These are phyloP conservation scores for Adiantum capillusveneris DNA, from an alignment of 75 land plant species.

Conservation along the genomic window DNA sequence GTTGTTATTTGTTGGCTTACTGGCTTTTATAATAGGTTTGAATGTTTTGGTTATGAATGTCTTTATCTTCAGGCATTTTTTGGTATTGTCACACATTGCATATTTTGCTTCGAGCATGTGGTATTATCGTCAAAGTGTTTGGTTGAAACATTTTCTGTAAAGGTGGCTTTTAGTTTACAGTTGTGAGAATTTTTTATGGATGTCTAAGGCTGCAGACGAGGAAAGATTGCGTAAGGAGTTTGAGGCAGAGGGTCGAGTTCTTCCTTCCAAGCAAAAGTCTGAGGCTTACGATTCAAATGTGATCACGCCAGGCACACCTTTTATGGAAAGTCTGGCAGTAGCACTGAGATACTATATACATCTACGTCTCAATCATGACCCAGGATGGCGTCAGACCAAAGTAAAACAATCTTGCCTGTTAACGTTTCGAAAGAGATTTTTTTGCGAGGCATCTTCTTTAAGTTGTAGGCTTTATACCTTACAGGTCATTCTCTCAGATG, in stretches of 20 bases:
- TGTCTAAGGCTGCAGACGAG: constrained; percentile 67
- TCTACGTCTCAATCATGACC: constrained; percentile 71
- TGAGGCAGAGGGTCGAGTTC: constrained; percentile 65
- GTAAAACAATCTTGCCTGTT: constrained; percentile 11
- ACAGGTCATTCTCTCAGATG: constrained; percentile 86
- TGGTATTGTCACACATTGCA: too few species aligned
- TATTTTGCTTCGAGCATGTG: too few species aligned
- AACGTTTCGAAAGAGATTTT: too few species aligned
- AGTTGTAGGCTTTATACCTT: not conserved
- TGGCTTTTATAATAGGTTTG: too few species aligned
- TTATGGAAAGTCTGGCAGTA: constrained; percentile 71
- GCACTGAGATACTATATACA: constrained; percentile 82
- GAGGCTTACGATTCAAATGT: constrained; percentile 79
- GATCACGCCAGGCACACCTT: constrained; percentile 84
- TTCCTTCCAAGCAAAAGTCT: constrained; percentile 58
- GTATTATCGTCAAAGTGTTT: too few species aligned
- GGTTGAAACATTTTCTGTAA: too few species aligned
- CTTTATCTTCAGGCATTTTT: too few species aligned
- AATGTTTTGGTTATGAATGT: too few species aligned
- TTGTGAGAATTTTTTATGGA: too few species aligned
- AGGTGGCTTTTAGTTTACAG: too few species aligned
- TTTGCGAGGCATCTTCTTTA: too few species aligned
- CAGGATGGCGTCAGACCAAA: constrained; percentile 79
- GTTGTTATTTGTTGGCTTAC: too few species aligned
- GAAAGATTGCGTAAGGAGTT: constrained; percentile 60